Percentiles rank a stretch among this genome's conserved stretches.
Conservation (phyloP, 2,329 filamentous ascomycete genomes). For the Rasamsonia emersonii region DNA sequence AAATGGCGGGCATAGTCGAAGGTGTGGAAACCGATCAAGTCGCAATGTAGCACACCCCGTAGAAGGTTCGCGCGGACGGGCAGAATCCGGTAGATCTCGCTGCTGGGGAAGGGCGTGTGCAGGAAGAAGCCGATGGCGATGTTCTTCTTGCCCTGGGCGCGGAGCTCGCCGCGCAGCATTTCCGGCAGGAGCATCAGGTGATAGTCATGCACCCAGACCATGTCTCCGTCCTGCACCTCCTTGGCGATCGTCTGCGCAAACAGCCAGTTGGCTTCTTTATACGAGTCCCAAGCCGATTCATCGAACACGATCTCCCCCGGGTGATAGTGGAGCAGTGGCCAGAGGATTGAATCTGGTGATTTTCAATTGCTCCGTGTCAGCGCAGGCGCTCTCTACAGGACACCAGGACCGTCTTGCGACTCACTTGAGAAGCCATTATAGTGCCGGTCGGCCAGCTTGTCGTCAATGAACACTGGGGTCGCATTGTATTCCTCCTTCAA, state of each 20-base stretch:
- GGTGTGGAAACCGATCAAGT: constrained; percentile 95
- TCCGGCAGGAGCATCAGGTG: constrained; percentile 94
- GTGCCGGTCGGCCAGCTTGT: constrained; percentile 81
- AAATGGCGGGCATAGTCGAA: constrained; percentile 99
- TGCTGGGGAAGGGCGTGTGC: constrained; percentile 93
- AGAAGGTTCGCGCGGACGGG: constrained; percentile 86
- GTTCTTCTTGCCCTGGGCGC: constrained; percentile 64
- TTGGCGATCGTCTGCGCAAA: constrained; percentile 83
- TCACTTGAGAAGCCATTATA: constrained; percentile 94
- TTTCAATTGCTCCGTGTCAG: too few relatives aligned
- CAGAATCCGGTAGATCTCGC: constrained; percentile 91
- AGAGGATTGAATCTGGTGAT: constrained; percentile 94
- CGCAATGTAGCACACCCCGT: constrained; percentile 80
- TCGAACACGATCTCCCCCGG: constrained; percentile 97
- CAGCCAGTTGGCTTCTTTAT: constrained; percentile 83
- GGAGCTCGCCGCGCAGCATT: constrained; percentile 88
- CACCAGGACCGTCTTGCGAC: constrained; percentile 20
- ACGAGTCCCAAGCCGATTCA: constrained; percentile 87
- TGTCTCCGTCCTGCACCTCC: constrained; percentile 83
- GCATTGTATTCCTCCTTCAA: constrained; percentile 77
- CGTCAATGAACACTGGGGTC: constrained; percentile 79
- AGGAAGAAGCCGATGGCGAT: constrained; percentile 98
- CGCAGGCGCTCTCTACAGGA: too few relatives aligned
- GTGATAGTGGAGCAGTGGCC: constrained; percentile 98
- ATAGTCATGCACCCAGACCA: constrained; percentile 98